Conservation (phyloP, 345 rosid genomes). For the Moricandia arvensis region DNA sequence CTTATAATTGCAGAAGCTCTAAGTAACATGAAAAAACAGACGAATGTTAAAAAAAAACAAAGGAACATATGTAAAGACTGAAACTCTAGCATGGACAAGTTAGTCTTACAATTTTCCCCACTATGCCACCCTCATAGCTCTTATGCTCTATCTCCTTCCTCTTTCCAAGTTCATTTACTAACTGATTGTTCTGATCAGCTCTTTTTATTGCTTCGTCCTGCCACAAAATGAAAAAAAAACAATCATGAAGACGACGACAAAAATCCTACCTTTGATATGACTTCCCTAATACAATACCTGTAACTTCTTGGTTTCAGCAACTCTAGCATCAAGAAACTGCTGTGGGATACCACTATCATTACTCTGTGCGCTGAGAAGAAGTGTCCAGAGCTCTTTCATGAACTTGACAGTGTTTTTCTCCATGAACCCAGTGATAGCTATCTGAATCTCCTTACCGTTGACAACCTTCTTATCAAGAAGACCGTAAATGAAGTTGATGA, state of each 20-base stretch:
- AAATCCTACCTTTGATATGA: no score
- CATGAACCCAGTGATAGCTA: slow-evolving; percentile 92
- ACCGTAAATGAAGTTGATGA: slow-evolving; percentile 90
- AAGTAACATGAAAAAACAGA: slow-evolving; percentile 76
- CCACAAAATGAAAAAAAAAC: slow-evolving; percentile 8
- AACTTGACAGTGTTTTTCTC: slow-evolving; percentile 94
- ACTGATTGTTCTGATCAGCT: slow-evolving; percentile 37
- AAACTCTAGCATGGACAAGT: slow-evolving; percentile 68
- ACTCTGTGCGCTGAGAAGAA: slow-evolving; percentile 85
- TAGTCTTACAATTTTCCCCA: slow-evolving; percentile 73
- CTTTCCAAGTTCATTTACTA: slow-evolving; percentile 61
- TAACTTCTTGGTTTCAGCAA: slow-evolving; percentile 73
- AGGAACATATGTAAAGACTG: slow-evolving; percentile 44
- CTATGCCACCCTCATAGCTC: slow-evolving; percentile 51
- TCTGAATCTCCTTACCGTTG: slow-evolving; percentile 91
- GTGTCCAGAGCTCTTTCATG: slow-evolving; percentile 98
- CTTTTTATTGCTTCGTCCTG: slow-evolving; percentile 54
- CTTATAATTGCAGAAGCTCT: slow-evolving; percentile 99
- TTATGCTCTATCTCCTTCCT: slow-evolving; percentile 63
- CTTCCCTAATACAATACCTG: slow-evolving; percentile 43
- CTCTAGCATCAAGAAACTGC: slow-evolving; percentile 80
- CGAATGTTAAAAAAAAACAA: slow-evolving; percentile 66
- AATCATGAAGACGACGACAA: no score
- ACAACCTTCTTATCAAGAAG: slow-evolving; percentile 93
- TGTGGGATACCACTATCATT: slow-evolving; percentile 92